A percentile compares a stretch with the other conserved stretches of the same genome.
Conservation (phyloP, 2,329 filamentous ascomycete genomes). For the Penicillium sp. region DNA sequence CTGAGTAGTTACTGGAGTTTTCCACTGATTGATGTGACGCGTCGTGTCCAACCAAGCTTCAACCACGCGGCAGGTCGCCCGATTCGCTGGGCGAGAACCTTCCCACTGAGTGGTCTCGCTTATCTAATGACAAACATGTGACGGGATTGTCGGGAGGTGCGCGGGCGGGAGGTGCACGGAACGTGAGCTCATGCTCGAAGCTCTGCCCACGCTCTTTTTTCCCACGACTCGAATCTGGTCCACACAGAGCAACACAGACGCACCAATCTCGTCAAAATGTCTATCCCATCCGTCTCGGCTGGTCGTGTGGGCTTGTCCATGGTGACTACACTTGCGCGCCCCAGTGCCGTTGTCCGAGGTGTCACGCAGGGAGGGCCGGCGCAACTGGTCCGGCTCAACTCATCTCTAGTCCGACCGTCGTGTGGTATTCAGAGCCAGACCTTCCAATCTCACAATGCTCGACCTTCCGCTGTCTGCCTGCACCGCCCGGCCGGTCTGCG, state of each 20-base stretch:
- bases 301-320: conserved; percentile 22
- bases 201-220: conserved; percentile 1
- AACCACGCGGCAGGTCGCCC: too few species aligned
- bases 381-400: conserved; percentile 21
- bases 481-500: conserved; percentile 14
- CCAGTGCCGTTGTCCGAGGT: conserved; percentile 11
- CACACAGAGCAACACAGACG: conserved; percentile 15
- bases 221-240: conserved; percentile 4
- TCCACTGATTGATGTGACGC: too few species aligned
- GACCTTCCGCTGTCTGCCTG: conserved; percentile 6
- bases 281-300: conserved; percentile 30
- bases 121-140: too few species aligned
- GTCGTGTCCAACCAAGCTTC: too few species aligned
- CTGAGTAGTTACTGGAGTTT: too few species aligned
- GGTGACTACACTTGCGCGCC: conserved; percentile 20
- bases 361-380: conserved; percentile 18
- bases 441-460: conserved; percentile 7
- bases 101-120: too few species aligned
- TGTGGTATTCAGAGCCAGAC: conserved; percentile 12
- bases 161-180: too few species aligned
- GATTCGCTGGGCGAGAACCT: too few species aligned
- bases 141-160: too few species aligned
- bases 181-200: neutral
- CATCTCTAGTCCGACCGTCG: conserved; percentile 13
- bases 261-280: conserved; percentile 22